Evolutionary conservation across 306 rosid genomes (phyloP), one percentile per base, ranked within the genome.

Genomic region (Trichosanthes truncata): DNA sequence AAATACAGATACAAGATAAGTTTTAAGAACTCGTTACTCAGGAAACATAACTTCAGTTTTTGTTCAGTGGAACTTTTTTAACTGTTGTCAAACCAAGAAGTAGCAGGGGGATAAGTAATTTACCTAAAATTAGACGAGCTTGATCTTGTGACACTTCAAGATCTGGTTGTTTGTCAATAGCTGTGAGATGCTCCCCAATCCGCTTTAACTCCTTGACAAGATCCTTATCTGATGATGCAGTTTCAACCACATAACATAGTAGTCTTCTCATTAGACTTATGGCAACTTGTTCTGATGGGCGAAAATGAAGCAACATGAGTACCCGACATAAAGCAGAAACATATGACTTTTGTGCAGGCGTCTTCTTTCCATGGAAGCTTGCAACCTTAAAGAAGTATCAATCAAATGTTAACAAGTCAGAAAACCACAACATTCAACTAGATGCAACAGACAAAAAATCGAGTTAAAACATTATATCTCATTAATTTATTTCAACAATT

Each of bases 331-430:
- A 82, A 81, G 96, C 90, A 18, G 91, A 87, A 60, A 91, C 86
- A 66, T 90, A 95, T n/a, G 97, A 76, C 90, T 76, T 93, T 87
- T 91, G 93, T 35, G 97, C 97, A 31, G 93, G 83, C 62, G 96
- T 91, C 85, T 90, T 95, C 89, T 90, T 95, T 55, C 84, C 78
- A 55, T 21, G 84, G 81, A 91, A 93, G 86, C 91, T 88, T 74
- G 89, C 85, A 75, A 88, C 93, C 98, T 92, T 15, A 76, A 84
- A 55, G 43, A 85, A 80, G 56, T 38, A 88, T 48, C 20, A 84
- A 31, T 46, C 57, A 66, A n/a, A 41, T 80, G 62, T 48, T 66
- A 45, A 76, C 60, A 51, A 79, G 80, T 68, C 74, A 79, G 59
- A 80, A 77, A 76, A 35, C 48, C 75, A 53, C 78, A 83, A 49